These are phyloP conservation scores for Capronia americana DNA, from an alignment of 2,329 filamentous ascomycete species.

Conservation along the genomic window DNA sequence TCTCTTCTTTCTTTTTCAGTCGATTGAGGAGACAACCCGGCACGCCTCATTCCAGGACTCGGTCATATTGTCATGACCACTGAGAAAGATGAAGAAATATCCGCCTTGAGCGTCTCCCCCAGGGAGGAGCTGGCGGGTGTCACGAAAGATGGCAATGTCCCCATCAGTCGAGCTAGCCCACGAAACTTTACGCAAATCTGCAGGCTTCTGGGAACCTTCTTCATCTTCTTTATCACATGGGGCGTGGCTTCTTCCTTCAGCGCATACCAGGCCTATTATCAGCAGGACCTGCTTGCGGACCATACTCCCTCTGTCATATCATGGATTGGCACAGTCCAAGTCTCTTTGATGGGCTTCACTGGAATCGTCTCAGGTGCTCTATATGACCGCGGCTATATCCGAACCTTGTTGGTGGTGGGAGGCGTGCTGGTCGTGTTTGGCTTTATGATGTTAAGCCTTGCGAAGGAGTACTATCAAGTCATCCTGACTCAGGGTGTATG, in stretches of 20 bases:
- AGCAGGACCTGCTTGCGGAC: slow-evolving; percentile 40
- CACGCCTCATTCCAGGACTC: background rate
- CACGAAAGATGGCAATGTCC: background rate
- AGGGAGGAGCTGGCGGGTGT: background rate
- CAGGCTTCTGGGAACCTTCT: slow-evolving; percentile 82
- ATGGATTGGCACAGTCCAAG: slow-evolving; percentile 60
- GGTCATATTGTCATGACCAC: slow-evolving; percentile 12
- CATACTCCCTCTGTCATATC: slow-evolving; percentile 49
- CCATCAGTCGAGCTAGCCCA: background rate
- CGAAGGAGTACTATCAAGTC: slow-evolving; percentile 59
- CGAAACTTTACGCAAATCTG: slow-evolving; percentile 68
- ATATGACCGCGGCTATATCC: slow-evolving; percentile 53
- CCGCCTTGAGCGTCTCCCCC: slow-evolving; percentile 3
- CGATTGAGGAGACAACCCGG: background rate
- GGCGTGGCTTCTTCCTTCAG: slow-evolving; percentile 40
- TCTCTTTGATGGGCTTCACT: slow-evolving; percentile 52
- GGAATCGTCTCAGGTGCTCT: slow-evolving; percentile 52
- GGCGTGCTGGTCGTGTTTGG: slow-evolving; percentile 37
- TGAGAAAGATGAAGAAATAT: slow-evolving; percentile 16
- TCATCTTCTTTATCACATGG: slow-evolving; percentile 53
- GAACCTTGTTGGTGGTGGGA: slow-evolving; percentile 36
- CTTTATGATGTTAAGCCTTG: slow-evolving; percentile 52
- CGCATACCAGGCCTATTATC: slow-evolving; percentile 42
- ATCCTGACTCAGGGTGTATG: slow-evolving; percentile 62
- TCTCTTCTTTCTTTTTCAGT: background rate